A percentile compares a stretch with the other conserved stretches of the same genome.
These are phyloP conservation scores for Calonectria ilicicola DNA, from an alignment of 2,329 filamentous ascomycete species.

Conservation along the genomic window DNA sequence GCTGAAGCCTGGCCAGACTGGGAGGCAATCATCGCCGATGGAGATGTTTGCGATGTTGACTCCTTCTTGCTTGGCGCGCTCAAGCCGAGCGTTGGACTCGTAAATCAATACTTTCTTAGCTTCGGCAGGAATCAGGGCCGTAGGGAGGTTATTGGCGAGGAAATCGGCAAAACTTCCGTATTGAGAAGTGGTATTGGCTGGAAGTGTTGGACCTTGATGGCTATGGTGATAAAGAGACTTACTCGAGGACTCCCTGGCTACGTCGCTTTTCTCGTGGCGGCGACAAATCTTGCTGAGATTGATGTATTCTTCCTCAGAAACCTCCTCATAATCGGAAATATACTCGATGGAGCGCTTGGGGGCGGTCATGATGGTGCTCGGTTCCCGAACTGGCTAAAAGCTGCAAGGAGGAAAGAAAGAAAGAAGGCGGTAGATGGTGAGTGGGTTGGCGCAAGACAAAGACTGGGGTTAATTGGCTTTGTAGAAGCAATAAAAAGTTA, in stretches of 20 bases:
- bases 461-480: background rate
- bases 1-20: slow-evolving; percentile 38
- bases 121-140: slow-evolving; percentile 35
- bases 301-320: background rate
- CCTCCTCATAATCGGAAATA: background rate
- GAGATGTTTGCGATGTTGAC: slow-evolving; percentile 31
- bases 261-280: background rate
- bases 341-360: background rate
- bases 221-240: background rate
- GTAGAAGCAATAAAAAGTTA: background rate
- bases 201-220: background rate
- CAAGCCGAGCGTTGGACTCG: slow-evolving; percentile 38
- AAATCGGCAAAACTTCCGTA: slow-evolving; percentile 10
- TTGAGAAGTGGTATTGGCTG: background rate
- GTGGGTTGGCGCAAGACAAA: background rate
- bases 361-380: background rate
- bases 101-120: slow-evolving; percentile 36
- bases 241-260: background rate
- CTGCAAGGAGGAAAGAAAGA: background rate
- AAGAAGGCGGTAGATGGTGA: background rate
- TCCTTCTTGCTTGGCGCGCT: slow-evolving; percentile 32
- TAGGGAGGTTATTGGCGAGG: slow-evolving; percentile 30
- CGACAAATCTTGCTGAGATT: background rate
- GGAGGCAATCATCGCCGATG: slow-evolving; percentile 46
- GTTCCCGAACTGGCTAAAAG: background rate